A percentile compares a stretch with the other conserved stretches of the same genome.
These are phyloP conservation scores for Achlya hypogyna DNA, from an alignment of 352 stramenopile species.

Conservation along the genomic window DNA sequence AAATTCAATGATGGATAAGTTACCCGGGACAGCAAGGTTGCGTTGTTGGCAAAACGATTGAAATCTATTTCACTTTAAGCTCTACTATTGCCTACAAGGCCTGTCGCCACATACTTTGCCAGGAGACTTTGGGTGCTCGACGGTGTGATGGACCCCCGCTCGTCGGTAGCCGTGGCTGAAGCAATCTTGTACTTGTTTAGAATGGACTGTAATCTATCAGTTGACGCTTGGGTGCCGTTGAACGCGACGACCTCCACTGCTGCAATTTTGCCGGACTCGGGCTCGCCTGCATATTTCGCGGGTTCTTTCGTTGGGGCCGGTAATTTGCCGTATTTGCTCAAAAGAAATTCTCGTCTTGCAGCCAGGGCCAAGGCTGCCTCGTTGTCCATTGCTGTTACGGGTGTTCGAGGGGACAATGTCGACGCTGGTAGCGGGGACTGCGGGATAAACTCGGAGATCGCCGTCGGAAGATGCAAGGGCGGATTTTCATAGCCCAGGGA, in stretches of 20 bases:
- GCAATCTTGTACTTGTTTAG: conserved; percentile 15
- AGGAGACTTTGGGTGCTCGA: not conserved
- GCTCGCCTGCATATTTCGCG: not conserved
- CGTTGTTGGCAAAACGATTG: too few relatives aligned
- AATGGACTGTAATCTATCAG: conserved; percentile 12
- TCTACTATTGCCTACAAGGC: not conserved
- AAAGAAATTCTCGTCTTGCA: conserved; percentile 4
- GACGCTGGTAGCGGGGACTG: not conserved
- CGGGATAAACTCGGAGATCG: not conserved
- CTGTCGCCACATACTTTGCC: not conserved
- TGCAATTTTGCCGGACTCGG: too few relatives aligned
- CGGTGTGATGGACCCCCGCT: not conserved
- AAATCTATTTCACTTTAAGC: not conserved
- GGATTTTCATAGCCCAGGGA: not conserved
- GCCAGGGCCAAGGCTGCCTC: not conserved
- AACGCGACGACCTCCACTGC: too few relatives aligned
- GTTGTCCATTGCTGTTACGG: not conserved
- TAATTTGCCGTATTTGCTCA: conserved; percentile 18
- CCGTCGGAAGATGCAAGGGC: not conserved
- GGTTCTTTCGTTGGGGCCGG: not conserved
- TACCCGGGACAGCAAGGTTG: too few relatives aligned
- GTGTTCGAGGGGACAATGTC: not conserved
- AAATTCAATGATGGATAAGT: not conserved
- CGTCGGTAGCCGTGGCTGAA: not conserved
- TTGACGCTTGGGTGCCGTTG: not conserved